Conservation (phyloP, 345 rosid species). For the Gossypium turneri region DNA sequence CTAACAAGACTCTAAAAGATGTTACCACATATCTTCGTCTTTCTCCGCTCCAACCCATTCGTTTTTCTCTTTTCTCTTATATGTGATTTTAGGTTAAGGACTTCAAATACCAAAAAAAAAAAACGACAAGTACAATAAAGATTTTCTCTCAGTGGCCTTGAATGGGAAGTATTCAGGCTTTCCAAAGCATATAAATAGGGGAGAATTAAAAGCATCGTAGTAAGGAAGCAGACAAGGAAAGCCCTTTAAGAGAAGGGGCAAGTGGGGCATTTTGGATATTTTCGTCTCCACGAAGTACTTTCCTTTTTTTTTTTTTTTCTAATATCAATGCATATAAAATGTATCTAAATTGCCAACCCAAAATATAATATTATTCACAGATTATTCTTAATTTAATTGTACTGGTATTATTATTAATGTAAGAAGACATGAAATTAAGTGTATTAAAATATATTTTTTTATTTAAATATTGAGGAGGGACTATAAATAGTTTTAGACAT, state of each 20-base stretch:
- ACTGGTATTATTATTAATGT: fast-evolving
- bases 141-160: background rate
- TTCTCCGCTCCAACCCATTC: conserved; percentile 12
- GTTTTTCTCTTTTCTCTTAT: background rate
- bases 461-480: fast-evolving
- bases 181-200: background rate
- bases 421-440: fast-evolving
- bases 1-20: conserved; percentile 2
- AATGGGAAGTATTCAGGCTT: background rate
- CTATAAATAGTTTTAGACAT: too few species aligned
- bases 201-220: background rate
- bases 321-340: too few species aligned
- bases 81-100: background rate
- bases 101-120: background rate
- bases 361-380: too few species aligned
- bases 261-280: background rate
- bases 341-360: too few species aligned
- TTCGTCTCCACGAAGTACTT: background rate
- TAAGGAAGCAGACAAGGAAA: conserved; percentile 6
- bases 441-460: too few species aligned
- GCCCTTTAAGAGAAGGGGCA: background rate
- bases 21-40: background rate
- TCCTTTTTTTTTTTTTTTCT: background rate
- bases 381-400: too few species aligned
- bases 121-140: background rate